A percentile compares a stretch with the other conserved stretches of the same genome.
These are phyloP conservation scores for Hyparrhenia diplandra DNA, from an alignment of 176 grass and related monocot species.

Conservation along the genomic window DNA sequence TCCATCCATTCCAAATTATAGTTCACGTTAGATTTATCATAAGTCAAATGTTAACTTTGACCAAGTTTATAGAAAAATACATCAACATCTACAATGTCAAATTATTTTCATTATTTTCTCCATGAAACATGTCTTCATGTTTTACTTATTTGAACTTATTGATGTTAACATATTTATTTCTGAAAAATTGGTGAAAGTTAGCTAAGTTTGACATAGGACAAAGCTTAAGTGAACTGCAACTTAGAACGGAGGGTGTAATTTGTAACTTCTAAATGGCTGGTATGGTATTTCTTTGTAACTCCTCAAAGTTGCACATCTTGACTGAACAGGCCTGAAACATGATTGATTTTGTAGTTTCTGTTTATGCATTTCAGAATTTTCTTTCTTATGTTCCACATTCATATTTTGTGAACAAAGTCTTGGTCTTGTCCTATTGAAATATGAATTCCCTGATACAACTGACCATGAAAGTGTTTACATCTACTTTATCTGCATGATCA, in stretches of 20 bases:
- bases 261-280: background rate
- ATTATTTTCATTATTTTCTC: background rate
- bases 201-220: background rate
- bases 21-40: background rate
- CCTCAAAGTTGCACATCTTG: background rate
- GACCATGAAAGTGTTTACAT: background rate
- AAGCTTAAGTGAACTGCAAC: background rate
- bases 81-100: background rate
- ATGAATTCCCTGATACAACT: background rate
- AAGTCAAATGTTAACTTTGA: background rate
- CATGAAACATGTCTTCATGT: background rate
- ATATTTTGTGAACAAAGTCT: conserved; percentile 4
- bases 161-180: background rate
- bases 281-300: background rate
- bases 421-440: background rate
- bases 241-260: background rate
- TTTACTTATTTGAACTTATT: background rate
- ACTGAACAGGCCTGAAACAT: background rate
- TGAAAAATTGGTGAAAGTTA: background rate
- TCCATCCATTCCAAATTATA: background rate
- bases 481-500: conserved; percentile 23
- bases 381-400: background rate
- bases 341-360: background rate
- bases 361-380: background rate
- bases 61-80: background rate